Percentiles rank a stretch among this genome's conserved stretches.
These are phyloP conservation scores for Debaryomyces subglobosus DNA, from an alignment of 1,139 yeast species.

Conservation along the genomic window DNA sequence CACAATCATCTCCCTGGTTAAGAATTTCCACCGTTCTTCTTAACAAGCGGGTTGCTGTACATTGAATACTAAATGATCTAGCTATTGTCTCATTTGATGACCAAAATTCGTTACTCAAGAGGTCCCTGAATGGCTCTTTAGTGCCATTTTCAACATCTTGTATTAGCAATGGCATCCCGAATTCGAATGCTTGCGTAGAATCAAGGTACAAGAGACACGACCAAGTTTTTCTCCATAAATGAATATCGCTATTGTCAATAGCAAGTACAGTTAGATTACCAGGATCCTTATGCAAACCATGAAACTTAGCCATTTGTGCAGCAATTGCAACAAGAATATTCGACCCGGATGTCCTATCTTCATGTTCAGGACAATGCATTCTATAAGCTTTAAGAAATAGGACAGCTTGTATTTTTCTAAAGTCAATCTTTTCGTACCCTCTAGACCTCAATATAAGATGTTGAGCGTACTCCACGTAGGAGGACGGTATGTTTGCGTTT, in stretches of 20 bases:
- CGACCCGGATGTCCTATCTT: slow-evolving; percentile 15
- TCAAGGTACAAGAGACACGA: slow-evolving; percentile 45
- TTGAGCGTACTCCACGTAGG: slow-evolving; percentile 15
- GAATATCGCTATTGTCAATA: slow-evolving; percentile 21
- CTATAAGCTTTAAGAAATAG: slow-evolving; percentile 50
- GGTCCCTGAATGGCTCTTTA: background rate
- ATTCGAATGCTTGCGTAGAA: slow-evolving; percentile 42
- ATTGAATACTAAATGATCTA: background rate
- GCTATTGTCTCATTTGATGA: background rate
- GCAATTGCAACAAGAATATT: slow-evolving; percentile 8
- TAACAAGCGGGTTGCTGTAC: background rate
- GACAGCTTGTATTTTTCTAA: slow-evolving; percentile 53
- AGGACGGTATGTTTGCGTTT: slow-evolving; percentile 5
- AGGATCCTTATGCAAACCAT: slow-evolving; percentile 60
- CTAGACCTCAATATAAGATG: slow-evolving; percentile 20
- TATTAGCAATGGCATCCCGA: slow-evolving; percentile 28
- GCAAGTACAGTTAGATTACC: slow-evolving; percentile 38
- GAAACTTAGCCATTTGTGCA: slow-evolving; percentile 53
- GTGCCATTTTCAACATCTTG: background rate
- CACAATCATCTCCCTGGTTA: background rate
- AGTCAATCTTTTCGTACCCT: slow-evolving; percentile 31
- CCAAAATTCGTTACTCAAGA: background rate
- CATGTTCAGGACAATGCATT: slow-evolving; percentile 53
- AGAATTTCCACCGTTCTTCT: slow-evolving; percentile 2
- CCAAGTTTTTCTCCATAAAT: slow-evolving; percentile 52